Base-by-base conservation (phyloP, 2,329 filamentous ascomycete genomes). In the Cytospora leucostoma region DNA sequence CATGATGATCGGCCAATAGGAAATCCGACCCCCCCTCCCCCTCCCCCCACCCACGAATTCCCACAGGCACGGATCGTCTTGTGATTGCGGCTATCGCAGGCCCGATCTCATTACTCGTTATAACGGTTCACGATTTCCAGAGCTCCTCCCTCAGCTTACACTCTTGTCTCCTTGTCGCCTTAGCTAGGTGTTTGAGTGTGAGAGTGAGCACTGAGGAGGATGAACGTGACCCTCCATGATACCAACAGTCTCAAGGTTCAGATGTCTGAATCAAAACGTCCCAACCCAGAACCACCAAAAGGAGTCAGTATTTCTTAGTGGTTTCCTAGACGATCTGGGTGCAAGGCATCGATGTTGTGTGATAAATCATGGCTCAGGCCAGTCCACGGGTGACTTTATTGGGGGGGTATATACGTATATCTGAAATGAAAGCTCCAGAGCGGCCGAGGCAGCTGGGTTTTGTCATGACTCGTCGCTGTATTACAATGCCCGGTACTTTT, bases 341-440 rank as follows among this genome's bases (percentile, higher is more conserved):
- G 15, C 5, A 12, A n/a, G 8, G n/a, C 10, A 19, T 10, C 17
- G n/a, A 44, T 8, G 19, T 12, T 12, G 8, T 7, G 10, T 19
- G 19, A n/a, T n/a, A 21, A 21, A 12, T 7, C 19, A 47, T 47
- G 44, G 44, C 44, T 21, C n/a, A 4, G 7, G 44, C 44, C 44
- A 21, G 21, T 19, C 12, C n/a, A 19, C 21, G n/a, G 19, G 21
- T 47, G 21, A 47, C 19, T 0, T 44, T n/a, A 2, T 21, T 47
- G n/a, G 44, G 40, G 44, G 40, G 44, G 44, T 47, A 47, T 47
- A 47, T 44, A 47, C 44, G 44, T 47, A 47, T 21, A 47, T 47
- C 44, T 47, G 44, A 47, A 47, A 19, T 4, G 44, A 47, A 47
- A 5, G 7, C 7, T 47, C 44, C 15, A 47, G n/a, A 27, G 44